Evolutionary conservation across 2,329 filamentous ascomycete species (phyloP), one percentile per base, ranked within the genome.

Genomic region (Pseudogymnoascus sp.): DNA sequence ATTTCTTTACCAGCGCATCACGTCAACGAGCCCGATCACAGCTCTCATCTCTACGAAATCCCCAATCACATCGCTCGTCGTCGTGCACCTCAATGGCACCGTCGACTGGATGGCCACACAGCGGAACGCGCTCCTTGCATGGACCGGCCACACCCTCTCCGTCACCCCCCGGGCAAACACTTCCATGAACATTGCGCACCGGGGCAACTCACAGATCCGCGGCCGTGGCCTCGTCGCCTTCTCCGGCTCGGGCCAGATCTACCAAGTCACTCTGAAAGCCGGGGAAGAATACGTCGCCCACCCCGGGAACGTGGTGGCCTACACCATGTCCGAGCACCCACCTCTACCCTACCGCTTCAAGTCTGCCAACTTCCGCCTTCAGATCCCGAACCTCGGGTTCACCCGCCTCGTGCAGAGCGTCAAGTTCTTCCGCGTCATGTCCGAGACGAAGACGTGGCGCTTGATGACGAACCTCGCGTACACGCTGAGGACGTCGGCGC

Each of bases 41-140:
- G 92, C 92, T 33, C 79, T 99, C 66, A 89, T 99, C 69, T 90
- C 90, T 30, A 92, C 93, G 23, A 94, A 92, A 73, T 91, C 91
- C 4, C 86, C 91, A 4, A 86, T 88, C 60, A 94, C 92, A 0
- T 92, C 92, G 5, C 92, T 99, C 69, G 87, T 90, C 11, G 85
- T 96, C 6, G 82, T 99, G 25, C 89, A 93, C 72, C 84, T 99
- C 60, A 92, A 99, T 78, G 94, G 94, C 63, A 91, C 92, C 4
- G 87, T 92, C 63, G 94, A 99, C 77, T 99, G 94, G 93, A 90
- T 96, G 80, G 80, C 99, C 7, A 84, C 91, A 5, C 92, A 97
- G 73, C 84, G 91, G 65, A 88, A 90, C 67, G 92, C 92, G 1
- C 80, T 99, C 61, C 81, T 97, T n/a, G 94, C 94, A 62, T 99